phyloP scores from a whole-genome alignment of 2,329 filamentous ascomycete species.

The Atkinsonella texensis region DNA sequence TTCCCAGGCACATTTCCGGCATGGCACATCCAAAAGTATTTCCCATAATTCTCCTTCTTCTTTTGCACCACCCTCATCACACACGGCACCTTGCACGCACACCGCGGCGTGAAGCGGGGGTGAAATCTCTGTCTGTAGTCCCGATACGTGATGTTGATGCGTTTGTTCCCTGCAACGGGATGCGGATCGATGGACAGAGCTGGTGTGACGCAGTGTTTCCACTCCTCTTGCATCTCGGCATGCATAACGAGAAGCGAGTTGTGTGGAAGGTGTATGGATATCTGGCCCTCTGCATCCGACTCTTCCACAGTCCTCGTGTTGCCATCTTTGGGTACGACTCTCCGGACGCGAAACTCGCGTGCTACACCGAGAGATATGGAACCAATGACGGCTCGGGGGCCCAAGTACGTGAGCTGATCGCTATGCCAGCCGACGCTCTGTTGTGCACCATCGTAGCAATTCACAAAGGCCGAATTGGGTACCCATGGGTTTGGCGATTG shows the following conservation, averaged over 20 bases:
- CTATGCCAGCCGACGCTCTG: conserved; percentile 87
- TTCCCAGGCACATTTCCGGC: conserved; percentile 58
- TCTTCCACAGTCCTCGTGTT: conserved; percentile 26
- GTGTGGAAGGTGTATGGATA: conserved; percentile 86
- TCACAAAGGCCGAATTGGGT: conserved; percentile 87
- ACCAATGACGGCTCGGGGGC: conserved; percentile 78
- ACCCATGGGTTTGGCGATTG: conserved; percentile 65
- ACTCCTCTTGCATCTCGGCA: conserved; percentile 93
- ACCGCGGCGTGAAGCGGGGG: conserved; percentile 66
- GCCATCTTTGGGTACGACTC: conserved; percentile 51
- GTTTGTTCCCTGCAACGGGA: conserved; percentile 62
- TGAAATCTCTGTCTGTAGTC: conserved; percentile 70
- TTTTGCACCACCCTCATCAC: conserved; percentile 68
- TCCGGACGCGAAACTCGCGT: conserved; percentile 82
- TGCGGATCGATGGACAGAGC: conserved; percentile 72
- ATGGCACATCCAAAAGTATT: conserved; percentile 93
- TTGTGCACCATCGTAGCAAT: conserved; percentile 74
- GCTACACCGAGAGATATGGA: conserved; percentile 83
- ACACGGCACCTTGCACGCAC: conserved; percentile 57
- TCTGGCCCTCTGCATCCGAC: conserved; percentile 65
- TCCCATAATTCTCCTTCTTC: conserved; percentile 62
- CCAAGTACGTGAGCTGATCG: conserved; percentile 87
- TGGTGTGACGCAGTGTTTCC: conserved; percentile 81
- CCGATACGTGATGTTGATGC: conserved; percentile 91
- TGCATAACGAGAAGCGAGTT: conserved; percentile 95